Conservation (phyloP, 352 stramenopile genomes). For the Aphanomyces invadans region DNA sequence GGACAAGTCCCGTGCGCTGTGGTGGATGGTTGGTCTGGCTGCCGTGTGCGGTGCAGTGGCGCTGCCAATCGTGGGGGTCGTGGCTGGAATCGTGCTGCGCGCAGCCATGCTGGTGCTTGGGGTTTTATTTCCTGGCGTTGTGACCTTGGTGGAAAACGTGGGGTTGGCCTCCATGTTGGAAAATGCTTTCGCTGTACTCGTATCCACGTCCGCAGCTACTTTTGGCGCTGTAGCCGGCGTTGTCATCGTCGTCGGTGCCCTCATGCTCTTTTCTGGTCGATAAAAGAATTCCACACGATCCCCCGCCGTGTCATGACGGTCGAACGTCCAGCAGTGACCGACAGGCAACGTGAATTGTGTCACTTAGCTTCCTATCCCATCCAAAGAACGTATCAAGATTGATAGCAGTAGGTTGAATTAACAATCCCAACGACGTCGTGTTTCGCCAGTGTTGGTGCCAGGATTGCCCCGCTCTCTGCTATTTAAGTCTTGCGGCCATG, state of each 20-base stretch:
- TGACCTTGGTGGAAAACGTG: not conserved
- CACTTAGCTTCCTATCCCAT: too few relatives aligned
- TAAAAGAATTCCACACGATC: not conserved
- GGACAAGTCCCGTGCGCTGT: not conserved
- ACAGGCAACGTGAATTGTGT: too few relatives aligned
- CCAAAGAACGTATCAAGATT: too few relatives aligned
- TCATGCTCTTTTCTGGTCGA: not conserved
- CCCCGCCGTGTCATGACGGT: too few relatives aligned
- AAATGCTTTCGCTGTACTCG: not conserved
- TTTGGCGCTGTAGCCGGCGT: not conserved
- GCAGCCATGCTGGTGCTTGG: not conserved
- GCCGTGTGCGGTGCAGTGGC: not conserved
- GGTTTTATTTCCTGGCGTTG: not conserved
- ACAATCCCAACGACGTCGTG: too few relatives aligned
- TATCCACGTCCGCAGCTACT: not conserved
- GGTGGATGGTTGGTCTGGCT: not conserved
- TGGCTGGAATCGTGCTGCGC: too few relatives aligned
- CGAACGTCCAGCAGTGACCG: too few relatives aligned
- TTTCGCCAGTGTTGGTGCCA: too few relatives aligned
- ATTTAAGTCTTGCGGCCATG: too few relatives aligned
- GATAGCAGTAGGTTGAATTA: too few relatives aligned
- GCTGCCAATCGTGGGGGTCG: not conserved
- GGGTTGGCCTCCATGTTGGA: not conserved
- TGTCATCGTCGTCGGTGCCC: not conserved
- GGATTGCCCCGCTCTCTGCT: too few relatives aligned